Evolutionary conservation across 768 basidiomycete species (phyloP).

Genomic region (Suillus sp.): DNA sequence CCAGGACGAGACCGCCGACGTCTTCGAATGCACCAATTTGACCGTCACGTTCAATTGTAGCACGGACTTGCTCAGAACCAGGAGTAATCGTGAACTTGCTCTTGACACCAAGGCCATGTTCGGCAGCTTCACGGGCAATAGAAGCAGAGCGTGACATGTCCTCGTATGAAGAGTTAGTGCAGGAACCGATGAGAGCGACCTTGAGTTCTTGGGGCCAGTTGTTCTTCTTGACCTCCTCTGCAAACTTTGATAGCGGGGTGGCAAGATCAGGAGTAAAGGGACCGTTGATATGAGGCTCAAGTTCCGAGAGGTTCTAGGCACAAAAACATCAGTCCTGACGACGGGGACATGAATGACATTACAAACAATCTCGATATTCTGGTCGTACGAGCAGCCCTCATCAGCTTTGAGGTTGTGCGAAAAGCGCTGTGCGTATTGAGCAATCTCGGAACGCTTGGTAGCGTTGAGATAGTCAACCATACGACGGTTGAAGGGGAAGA

Average conservation of each 20-base stretch:
- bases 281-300: conserved; percentile 99
- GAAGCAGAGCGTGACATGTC: conserved; percentile 98
- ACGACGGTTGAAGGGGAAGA: conserved; percentile 98
- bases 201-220: conserved; percentile 96
- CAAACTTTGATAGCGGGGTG: conserved; percentile 96
- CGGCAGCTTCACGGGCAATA: conserved; percentile 86
- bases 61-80: conserved; percentile 97
- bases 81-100: conserved; percentile 98
- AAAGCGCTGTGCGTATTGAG: conserved; percentile 86
- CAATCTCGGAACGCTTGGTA: conserved; percentile 89
- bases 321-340: conserved; percentile 5
- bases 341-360: background rate
- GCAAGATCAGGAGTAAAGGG: conserved; percentile 99
- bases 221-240: conserved; percentile 89
- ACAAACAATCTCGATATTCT: conserved; percentile 87
- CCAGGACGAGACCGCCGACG: conserved; percentile 90
- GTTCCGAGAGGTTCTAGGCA: conserved; percentile 84
- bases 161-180: conserved; percentile 99
- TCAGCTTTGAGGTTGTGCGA: conserved; percentile 90
- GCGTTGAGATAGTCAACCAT: conserved; percentile 94
- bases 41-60: conserved; percentile 96
- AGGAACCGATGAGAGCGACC: conserved; percentile 97
- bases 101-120: conserved; percentile 86
- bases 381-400: conserved; percentile 88
- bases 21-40: conserved; percentile 85